Evolutionary conservation across 257 asterid species (phyloP).

Genomic region (Solanum chaucha): DNA sequence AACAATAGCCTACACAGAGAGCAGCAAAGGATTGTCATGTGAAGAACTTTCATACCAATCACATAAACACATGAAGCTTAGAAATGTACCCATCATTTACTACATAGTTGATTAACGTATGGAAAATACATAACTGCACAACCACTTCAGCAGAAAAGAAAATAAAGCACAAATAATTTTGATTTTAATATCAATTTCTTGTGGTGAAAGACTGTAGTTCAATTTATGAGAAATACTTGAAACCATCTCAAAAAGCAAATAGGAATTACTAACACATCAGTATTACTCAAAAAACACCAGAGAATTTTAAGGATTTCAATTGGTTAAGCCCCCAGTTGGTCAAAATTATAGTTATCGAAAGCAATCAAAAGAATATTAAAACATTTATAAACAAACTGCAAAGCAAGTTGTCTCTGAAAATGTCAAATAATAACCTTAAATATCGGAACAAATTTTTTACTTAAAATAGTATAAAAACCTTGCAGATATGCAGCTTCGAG

Average conservation of each 20-base stretch:
- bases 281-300: background rate
- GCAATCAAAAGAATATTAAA: background rate
- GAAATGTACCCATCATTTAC: background rate
- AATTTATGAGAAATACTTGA: background rate
- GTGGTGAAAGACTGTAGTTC: background rate
- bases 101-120: background rate
- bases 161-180: background rate
- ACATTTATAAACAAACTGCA: background rate
- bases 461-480: background rate
- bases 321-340: background rate
- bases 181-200: background rate
- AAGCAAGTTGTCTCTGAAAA: background rate
- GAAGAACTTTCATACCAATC: background rate
- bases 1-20: background rate
- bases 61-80: background rate
- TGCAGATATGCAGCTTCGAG: background rate
- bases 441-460: background rate
- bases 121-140: background rate
- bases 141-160: background rate
- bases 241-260: background rate
- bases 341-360: background rate
- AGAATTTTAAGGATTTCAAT: background rate
- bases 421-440: background rate
- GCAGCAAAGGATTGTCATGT: background rate
- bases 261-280: background rate